Base-by-base conservation (phyloP, 805 yeast genomes). In the Zygoascus flipseniorum region DNA sequence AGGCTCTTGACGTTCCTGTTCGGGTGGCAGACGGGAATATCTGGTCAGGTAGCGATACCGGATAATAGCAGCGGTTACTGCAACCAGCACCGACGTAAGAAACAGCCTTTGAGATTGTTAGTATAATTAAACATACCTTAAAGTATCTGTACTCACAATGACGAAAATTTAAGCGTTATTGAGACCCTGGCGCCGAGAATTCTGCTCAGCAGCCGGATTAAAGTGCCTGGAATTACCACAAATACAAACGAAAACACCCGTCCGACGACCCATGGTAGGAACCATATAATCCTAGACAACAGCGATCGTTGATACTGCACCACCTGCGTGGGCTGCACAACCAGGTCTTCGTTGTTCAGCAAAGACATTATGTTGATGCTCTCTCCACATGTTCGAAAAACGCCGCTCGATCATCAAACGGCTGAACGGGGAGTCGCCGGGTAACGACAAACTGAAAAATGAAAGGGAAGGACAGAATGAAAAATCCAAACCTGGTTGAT, bases 1-100 rank as follows among this genome's bases (percentile, higher is more conserved):
- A 2, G 80, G 75, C 50, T 72, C 76, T 47, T 72, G 72, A 43
- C 75, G 60, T 52, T 71, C 66, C 13, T 75, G 65, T 53, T 76
- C 78, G 58, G 69, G 71, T 31, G 80, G 78, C 54, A 73, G 69
- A 48, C 79, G 74, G 4, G 90, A 80, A 65, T 86, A 86, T 10
- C 75, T 70, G 0, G 87, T 83, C 19, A 85, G 69, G 52, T 81
- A 81, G 51, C 77, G 76, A 68, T 86, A 84, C 45, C 93, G 69
- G 6, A 85, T 75, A 42, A 81, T 62, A 1, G 78, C 70, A 62
- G 77, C 77, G 19, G 73, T 63, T 1, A 73, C 54, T 0, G 72
- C 64, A 0, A 69, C 60, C 1, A 73, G 55, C 0, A 69, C 52
- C 0, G 67, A 50, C 2, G 64, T 35, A 8, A 59, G 58, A 10